Percentiles rank a stretch among this genome's conserved stretches.
Conservation (phyloP, 371 early-diverging fungal genomes). For the Zychaea mexicana region DNA sequence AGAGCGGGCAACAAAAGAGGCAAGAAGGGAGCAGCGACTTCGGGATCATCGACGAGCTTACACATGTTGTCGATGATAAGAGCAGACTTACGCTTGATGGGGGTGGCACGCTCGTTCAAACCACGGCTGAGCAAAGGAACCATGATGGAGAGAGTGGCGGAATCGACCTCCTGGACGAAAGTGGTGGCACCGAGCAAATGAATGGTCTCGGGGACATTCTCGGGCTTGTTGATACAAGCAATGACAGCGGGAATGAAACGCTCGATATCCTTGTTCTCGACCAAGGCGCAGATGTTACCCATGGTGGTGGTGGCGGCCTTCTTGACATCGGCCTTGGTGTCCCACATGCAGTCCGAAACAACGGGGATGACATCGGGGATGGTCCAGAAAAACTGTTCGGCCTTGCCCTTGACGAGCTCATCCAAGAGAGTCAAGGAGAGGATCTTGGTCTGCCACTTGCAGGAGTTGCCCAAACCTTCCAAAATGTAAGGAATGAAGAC, state of each 20-base stretch:
- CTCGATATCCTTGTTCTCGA: slow-evolving; percentile 69
- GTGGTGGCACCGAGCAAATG: slow-evolving; percentile 72
- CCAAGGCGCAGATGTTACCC: slow-evolving; percentile 52
- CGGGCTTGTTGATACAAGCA: slow-evolving; percentile 65
- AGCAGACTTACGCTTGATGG: slow-evolving; percentile 79
- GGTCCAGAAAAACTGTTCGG: slow-evolving; percentile 56
- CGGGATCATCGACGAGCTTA: slow-evolving; percentile 81
- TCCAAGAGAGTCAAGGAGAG: slow-evolving; percentile 60
- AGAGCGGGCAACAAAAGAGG: slow-evolving; percentile 80
- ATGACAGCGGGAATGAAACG: slow-evolving; percentile 67
- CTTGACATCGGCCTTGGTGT: slow-evolving; percentile 71
- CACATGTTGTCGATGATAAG: slow-evolving; percentile 87
- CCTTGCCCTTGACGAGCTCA: slow-evolving; percentile 55
- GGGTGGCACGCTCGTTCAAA: slow-evolving; percentile 63
- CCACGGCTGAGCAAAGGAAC: slow-evolving; percentile 80
- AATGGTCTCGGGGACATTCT: slow-evolving; percentile 68
- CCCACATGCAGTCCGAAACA: slow-evolving; percentile 75
- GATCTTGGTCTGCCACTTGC: slow-evolving; percentile 80
- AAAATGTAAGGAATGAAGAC: slow-evolving; percentile 61
- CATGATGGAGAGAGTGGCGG: slow-evolving; percentile 83
- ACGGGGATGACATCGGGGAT: slow-evolving; percentile 75
- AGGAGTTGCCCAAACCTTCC: slow-evolving; percentile 62
- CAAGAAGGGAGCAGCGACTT: slow-evolving; percentile 81
- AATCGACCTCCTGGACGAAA: slow-evolving; percentile 80
- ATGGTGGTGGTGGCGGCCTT: slow-evolving; percentile 54